Conservation (phyloP, 2,329 filamentous ascomycete species). For the Herpotrichia juniperi region DNA sequence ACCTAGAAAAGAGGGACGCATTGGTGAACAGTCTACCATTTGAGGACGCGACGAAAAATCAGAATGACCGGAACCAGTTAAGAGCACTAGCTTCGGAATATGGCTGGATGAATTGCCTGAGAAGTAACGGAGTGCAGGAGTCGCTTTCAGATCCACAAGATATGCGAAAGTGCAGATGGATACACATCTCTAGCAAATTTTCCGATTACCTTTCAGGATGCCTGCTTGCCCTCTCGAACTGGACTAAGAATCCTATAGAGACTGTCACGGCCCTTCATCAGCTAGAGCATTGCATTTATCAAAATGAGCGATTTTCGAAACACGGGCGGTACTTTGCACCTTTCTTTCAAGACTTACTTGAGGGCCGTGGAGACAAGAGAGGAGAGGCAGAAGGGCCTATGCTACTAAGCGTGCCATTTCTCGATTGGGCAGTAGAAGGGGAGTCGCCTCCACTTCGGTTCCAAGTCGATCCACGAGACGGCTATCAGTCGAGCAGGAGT, state of each 20-base stretch:
- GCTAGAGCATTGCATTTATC: constrained; percentile 45
- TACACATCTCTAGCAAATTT: constrained; percentile 51
- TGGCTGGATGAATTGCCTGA: constrained; percentile 50
- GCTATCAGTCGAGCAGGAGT: constrained; percentile 45
- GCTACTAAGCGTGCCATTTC: constrained; percentile 49
- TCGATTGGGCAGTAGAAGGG: constrained; percentile 51
- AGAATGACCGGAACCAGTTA: constrained; percentile 45
- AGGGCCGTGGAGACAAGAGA: constrained; percentile 13
- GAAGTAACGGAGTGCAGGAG: constrained; percentile 40
- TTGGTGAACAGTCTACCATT: constrained; percentile 21
- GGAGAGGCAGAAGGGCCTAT: constrained; percentile 33
- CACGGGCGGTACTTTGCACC: constrained; percentile 52
- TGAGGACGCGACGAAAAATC: constrained; percentile 32
- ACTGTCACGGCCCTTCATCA: constrained; percentile 30
- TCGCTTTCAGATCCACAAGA: constrained; percentile 31
- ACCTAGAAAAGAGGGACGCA: constrained; percentile 29
- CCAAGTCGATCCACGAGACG: constrained; percentile 50
- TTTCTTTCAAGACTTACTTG: constrained; percentile 43
- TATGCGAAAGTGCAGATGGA: constrained; percentile 47
- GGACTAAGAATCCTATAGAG: constrained; percentile 25
- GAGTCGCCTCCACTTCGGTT: constrained; percentile 47
- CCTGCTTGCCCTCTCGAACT: constrained; percentile 38
- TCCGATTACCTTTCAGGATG: constrained; percentile 46
- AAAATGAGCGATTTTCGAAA: constrained; percentile 51
- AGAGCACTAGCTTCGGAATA: constrained; percentile 45